Evolutionary conservation across 768 basidiomycete species (phyloP), one percentile per base, ranked within the genome.

Genomic region (Termitomyces titanicus): DNA sequence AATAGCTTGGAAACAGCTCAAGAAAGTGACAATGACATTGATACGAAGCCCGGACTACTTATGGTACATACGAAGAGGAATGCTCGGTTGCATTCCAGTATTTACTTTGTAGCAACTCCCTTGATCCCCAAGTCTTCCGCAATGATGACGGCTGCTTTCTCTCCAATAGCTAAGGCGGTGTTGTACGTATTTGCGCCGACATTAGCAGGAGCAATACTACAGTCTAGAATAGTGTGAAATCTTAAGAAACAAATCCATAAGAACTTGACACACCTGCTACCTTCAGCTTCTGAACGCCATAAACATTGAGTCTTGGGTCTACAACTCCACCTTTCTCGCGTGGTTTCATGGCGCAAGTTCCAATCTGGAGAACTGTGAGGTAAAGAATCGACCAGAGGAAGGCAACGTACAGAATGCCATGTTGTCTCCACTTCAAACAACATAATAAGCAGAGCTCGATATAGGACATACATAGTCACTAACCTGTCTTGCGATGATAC

Each of bases 331-430:
- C 79, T 38, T 74, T 53, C 17, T 79, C 74, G 18, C 78, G 75
- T 3, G 83, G 75, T 63, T 86, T 85, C 85, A 88, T 87, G 0
- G 83, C 79, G 55, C 84, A 86, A 0, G 85, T 87, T 37, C 85
- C 85, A 13, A 84, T 72, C 83, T 85, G 49, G 4, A 27, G 33
- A n/a, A 9, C 18, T n/a, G 44, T 47, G 35, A 34, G 27, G 25
- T 58, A 15, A 38, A 31, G 15, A 22, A 34, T 22, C 22, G 20
- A 47, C 17, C n/a, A 48, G 10, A 38, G 20, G 11, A 7, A 17
- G 18, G 17, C 25, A 45, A 39, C 69, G 46, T 55, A 79, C 79
- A 31, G 76, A 77, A 57, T 80, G 80, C 74, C 75, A 79, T 0
- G 75, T 67, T 1, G 77, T 76, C 48, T 61, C 61, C n/a, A 75